A percentile compares a stretch with the other conserved stretches of the same genome.
These are phyloP conservation scores for Curvularia hawaiiensis DNA, from an alignment of 2,329 filamentous ascomycete genomes.

Conservation along the genomic window DNA sequence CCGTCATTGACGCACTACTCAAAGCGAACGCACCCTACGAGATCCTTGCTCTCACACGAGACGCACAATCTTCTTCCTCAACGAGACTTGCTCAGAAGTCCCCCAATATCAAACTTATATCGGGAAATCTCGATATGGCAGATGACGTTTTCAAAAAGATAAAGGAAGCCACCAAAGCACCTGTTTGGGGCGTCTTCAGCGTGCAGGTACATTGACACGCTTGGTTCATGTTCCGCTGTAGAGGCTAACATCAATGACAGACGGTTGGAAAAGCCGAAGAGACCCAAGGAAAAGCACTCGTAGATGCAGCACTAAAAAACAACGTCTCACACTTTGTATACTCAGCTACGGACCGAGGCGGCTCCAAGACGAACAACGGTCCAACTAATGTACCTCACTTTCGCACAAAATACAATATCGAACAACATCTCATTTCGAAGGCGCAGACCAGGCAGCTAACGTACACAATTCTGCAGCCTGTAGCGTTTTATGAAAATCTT, in stretches of 20 bases:
- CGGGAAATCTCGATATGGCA: background rate
- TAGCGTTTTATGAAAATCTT: background rate
- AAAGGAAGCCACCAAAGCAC: background rate
- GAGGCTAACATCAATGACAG: background rate
- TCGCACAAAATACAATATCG: constrained; percentile 57
- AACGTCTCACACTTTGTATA: constrained; percentile 47
- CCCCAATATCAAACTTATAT: background rate
- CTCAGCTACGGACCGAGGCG: constrained; percentile 46
- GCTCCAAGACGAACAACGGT: constrained; percentile 52
- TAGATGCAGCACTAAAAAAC: constrained; percentile 40
- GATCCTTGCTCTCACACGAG: background rate
- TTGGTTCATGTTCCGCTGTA: background rate
- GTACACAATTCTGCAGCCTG: background rate
- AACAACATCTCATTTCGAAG: background rate
- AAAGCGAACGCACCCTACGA: constrained; percentile 34
- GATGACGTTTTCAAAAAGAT: background rate
- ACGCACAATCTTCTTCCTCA: background rate
- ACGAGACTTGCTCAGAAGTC: background rate
- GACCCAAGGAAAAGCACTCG: constrained; percentile 46
- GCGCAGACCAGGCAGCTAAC: background rate
- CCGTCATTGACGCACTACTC: constrained; percentile 48
- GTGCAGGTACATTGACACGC: background rate
- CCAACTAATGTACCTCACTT: constrained; percentile 66
- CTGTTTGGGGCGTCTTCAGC: background rate
- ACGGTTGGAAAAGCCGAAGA: constrained; percentile 39